Evolutionary conservation across 805 yeast genomes (phyloP).

Genomic region (Saccharomycopsis microspora): DNA sequence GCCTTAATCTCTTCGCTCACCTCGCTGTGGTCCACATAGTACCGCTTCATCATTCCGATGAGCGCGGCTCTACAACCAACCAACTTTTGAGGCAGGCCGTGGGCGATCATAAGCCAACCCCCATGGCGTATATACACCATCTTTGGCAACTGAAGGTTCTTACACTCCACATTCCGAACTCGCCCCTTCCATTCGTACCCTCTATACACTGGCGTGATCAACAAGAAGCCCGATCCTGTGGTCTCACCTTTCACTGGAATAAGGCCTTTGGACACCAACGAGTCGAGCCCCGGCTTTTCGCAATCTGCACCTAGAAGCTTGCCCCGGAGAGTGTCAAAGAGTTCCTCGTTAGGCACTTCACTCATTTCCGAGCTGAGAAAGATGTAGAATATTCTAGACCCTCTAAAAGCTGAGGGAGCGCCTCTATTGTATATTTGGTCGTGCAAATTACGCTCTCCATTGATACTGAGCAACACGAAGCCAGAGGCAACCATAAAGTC

Average conservation of each 20-base stretch:
- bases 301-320: conserved; percentile 42
- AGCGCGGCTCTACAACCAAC: conserved; percentile 4
- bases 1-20: conserved; percentile 1
- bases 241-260: neutral
- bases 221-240: neutral
- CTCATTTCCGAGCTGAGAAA: conserved; percentile 50
- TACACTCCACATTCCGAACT: conserved; percentile 4
- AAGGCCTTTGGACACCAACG: neutral
- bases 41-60: conserved; percentile 9
- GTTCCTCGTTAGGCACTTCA: conserved; percentile 29
- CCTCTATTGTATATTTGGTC: conserved; percentile 66
- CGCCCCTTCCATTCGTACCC: conserved; percentile 10
- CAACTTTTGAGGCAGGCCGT: conserved; percentile 10
- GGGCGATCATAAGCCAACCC: conserved; percentile 7
- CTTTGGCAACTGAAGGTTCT: conserved; percentile 5
- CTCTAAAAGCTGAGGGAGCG: neutral
- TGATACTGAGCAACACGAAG: conserved; percentile 43
- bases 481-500: conserved; percentile 23
- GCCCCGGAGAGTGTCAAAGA: conserved; percentile 33
- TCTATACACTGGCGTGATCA: conserved; percentile 8
- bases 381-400: conserved; percentile 32
- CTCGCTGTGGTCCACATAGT: conserved; percentile 2
- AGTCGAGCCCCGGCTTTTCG: conserved; percentile 19
- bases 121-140: conserved; percentile 10
- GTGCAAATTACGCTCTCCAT: conserved; percentile 35